Percentiles rank a stretch among this genome's conserved stretches.
These are phyloP conservation scores for Ormosia emarginata DNA, from an alignment of 306 rosid species.

Conservation along the genomic window DNA sequence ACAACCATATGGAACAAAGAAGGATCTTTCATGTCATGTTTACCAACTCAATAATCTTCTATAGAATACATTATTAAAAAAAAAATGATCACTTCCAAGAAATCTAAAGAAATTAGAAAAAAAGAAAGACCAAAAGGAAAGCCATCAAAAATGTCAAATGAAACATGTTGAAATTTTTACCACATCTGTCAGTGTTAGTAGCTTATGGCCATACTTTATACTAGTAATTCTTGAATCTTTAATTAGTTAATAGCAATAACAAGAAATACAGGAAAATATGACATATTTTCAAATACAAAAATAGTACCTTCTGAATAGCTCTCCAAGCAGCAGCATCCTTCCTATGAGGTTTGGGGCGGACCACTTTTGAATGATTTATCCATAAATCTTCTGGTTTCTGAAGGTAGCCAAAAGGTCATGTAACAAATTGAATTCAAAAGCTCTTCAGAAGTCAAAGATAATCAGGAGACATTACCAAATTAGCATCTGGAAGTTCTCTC, in stretches of 20 bases:
- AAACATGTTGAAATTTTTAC: background rate
- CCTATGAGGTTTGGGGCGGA: slow-evolving; percentile 94
- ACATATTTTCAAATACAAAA: background rate
- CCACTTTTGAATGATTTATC: slow-evolving; percentile 83
- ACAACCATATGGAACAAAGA: background rate
- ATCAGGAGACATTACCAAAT: slow-evolving; percentile 49
- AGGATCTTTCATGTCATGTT: slow-evolving; percentile 8
- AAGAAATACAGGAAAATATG: background rate
- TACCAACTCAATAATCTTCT: background rate
- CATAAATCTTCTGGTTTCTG: slow-evolving; percentile 98
- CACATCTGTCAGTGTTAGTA: background rate
- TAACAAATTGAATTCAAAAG: slow-evolving; percentile 15
- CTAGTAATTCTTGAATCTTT: slow-evolving; percentile 7
- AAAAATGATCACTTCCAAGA: background rate
- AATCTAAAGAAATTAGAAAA: background rate
- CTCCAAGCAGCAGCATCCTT: slow-evolving; percentile 65
- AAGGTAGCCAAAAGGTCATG: slow-evolving; percentile 22
- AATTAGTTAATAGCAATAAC: background rate
- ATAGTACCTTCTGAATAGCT: slow-evolving; percentile 72
- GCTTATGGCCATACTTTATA: slow-evolving; percentile 4
- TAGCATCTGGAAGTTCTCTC: slow-evolving; percentile 94
- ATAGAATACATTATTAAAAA: background rate
- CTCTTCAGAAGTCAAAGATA: slow-evolving; percentile 4
- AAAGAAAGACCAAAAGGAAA: background rate
- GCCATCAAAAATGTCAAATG: background rate